Evolutionary conservation across 225 moss, liverwort and hornwort genomes (phyloP).

Genomic region (Pseudisothecium myosuroides): DNA sequence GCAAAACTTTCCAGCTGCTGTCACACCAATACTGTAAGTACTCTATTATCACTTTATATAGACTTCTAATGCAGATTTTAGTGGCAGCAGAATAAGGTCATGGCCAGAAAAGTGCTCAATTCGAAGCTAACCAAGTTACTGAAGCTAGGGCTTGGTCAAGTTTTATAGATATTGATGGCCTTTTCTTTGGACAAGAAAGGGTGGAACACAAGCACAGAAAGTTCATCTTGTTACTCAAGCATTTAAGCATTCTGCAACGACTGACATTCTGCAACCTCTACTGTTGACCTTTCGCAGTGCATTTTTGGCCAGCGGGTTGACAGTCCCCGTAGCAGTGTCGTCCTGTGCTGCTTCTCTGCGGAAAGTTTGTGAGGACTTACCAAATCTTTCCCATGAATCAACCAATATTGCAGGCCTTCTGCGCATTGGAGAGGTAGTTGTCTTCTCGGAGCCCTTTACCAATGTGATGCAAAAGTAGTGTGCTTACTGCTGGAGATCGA

Average conservation of each 20-base stretch:
- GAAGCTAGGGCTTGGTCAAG: background rate
- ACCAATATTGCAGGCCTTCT: constrained; percentile 74
- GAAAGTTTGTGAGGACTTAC: constrained; percentile 78
- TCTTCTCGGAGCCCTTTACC: background rate
- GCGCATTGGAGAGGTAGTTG: constrained; percentile 77
- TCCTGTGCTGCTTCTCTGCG: constrained; percentile 84
- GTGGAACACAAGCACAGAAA: background rate
- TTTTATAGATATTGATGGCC: background rate
- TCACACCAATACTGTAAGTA: constrained; percentile 70
- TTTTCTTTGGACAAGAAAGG: background rate
- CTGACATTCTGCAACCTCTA: background rate
- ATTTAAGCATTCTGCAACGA: background rate
- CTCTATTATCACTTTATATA: background rate
- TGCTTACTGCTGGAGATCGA: background rate
- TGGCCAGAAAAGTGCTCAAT: background rate
- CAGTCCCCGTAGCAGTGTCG: constrained; percentile 68
- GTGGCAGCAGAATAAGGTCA: background rate
- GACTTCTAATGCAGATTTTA: background rate
- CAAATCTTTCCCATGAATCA: constrained; percentile 65
- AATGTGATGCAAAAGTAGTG: background rate
- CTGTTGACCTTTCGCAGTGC: constrained; percentile 43
- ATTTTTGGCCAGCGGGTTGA: constrained; percentile 76
- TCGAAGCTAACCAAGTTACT: background rate
- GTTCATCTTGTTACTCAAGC: background rate
- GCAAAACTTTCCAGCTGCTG: constrained; percentile 57